Evolutionary conservation across 495 filamentous ascomycete genomes (phyloP), one percentile per base, ranked within the genome.

Genomic region (Penicillium lividum): DNA sequence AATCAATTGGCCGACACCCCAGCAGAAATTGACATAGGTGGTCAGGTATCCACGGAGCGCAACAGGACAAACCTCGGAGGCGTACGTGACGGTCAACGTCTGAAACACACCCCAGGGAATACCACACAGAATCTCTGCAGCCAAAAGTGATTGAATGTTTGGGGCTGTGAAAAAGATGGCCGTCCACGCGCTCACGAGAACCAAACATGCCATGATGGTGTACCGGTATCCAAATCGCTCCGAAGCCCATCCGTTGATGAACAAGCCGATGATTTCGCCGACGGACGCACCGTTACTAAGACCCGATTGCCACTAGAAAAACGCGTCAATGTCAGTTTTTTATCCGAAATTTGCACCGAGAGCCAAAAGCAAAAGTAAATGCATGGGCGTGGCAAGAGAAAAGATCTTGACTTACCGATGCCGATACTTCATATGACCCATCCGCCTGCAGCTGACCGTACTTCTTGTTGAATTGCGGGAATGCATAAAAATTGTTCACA

Each of bases 21-120:
- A 93, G 73, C 88, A 91, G 62, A 89, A 86, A 71, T 92, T 92
- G 71, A 93, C 86, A 57, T 91, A 91, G 30, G 88, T 90, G 0
- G 89, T 92, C 51, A 92, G 67, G 65, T 89, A 91, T 18, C 84
- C 82, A 28, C 89, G 82, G 58, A 93, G 79, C 15, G 84, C 81
- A 4, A 90, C 83, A 5, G 89, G 89, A 62, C 84, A 88, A 38
- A 91, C 87, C 65, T 93, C 90, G 48, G 88, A 90, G 43, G 89
- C 90, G 59, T 92, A 93, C 3, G 89, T 91, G 70, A 89, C 86
- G 50, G 87, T 89, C 30, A 89, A 72, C 1, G 89, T 92, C 70
- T 92, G 89, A 73, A 91, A 91, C 31, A 93, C 85, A 60, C 89
- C 90, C 89, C 89, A 92, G 42, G 87, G 86, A 60, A 92, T 85